A percentile compares a stretch with the other conserved stretches of the same genome.
Evolutionary conservation across 2,329 filamentous ascomycete genomes (phyloP).

Genomic region (Pyrenophora teres): DNA sequence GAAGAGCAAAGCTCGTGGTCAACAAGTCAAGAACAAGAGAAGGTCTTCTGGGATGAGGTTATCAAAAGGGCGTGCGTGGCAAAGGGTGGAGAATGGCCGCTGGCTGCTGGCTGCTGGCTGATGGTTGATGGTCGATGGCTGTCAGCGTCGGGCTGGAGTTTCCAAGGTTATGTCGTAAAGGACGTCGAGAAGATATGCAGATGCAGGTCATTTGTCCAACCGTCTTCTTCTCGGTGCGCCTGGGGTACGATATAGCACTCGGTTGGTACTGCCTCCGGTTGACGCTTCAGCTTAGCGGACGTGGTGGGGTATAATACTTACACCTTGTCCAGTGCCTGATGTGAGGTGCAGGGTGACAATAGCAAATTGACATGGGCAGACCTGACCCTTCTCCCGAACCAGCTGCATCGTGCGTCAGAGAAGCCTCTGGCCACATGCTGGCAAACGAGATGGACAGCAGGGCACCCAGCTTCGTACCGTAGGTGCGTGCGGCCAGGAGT

Average conservation of each 20-base stretch:
- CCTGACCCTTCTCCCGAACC: conserved; percentile 38
- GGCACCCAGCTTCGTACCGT: conserved; percentile 31
- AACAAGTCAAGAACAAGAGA: conserved; percentile 17
- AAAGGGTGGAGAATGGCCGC: conserved; percentile 5
- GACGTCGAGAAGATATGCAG: conserved; percentile 37
- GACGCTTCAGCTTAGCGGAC: conserved; percentile 37
- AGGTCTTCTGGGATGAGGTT: conserved; percentile 2
- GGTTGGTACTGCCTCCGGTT: conserved; percentile 38
- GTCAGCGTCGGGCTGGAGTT: conserved; percentile 37
- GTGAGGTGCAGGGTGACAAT: conserved; percentile 42
- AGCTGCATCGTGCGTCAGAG: conserved; percentile 45
- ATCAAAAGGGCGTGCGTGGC: conserved; percentile 6
- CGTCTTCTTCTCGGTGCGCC: conserved; percentile 41
- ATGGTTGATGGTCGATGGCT: not conserved
- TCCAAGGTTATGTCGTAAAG: conserved; percentile 33
- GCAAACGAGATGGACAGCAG: conserved; percentile 43
- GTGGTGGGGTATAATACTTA: conserved; percentile 41
- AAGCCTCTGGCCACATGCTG: conserved; percentile 40
- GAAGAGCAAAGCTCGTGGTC: conserved; percentile 19
- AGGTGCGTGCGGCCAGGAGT: conserved; percentile 30
- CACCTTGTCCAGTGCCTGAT: conserved; percentile 36
- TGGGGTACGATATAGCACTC: conserved; percentile 45
- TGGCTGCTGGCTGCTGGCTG: no score
- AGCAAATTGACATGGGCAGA: conserved; percentile 39
- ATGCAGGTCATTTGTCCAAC: conserved; percentile 39